These are phyloP conservation scores for Baudoinia panamericana DNA, from an alignment of 495 filamentous ascomycete genomes.

Conservation along the genomic window DNA sequence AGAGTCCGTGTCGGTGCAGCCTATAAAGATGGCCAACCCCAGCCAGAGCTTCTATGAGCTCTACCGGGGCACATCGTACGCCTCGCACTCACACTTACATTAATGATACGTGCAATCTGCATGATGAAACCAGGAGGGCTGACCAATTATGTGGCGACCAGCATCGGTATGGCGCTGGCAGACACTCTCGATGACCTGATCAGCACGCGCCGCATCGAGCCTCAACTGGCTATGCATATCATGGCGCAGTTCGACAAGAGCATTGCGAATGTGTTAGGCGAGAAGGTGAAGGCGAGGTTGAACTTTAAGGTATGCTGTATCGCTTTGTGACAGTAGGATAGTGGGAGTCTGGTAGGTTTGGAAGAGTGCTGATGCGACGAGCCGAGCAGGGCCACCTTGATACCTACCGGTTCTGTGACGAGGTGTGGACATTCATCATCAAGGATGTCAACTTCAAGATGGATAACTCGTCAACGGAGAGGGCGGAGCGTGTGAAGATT, in stretches of 20 bases:
- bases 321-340: not conserved
- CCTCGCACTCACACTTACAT: too few species aligned
- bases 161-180: constrained; percentile 79
- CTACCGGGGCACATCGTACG: constrained; percentile 38
- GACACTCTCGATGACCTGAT: constrained; percentile 96
- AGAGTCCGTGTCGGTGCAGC: not conserved
- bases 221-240: constrained; percentile 97
- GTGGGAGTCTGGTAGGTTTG: not conserved
- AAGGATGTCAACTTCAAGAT: constrained; percentile 98
- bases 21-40: constrained; percentile 23
- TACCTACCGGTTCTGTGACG: constrained; percentile 99
- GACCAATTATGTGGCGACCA: constrained; percentile 28
- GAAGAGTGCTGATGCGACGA: not conserved
- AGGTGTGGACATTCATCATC: constrained; percentile 99
- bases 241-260: constrained; percentile 81
- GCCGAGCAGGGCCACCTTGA: constrained; percentile 73
- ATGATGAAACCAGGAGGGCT: not conserved
- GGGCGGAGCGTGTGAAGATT: constrained; percentile 72
- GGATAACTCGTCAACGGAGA: constrained; percentile 46
- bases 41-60: constrained; percentile 67
- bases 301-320: constrained; percentile 72
- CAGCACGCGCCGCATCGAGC: constrained; percentile 82
- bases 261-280: constrained; percentile 74
- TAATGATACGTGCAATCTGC: not conserved
- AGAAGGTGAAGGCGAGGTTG: constrained; percentile 80